Conservation (phyloP, 2,329 filamentous ascomycete species). For the Trichoderma asperellum region DNA sequence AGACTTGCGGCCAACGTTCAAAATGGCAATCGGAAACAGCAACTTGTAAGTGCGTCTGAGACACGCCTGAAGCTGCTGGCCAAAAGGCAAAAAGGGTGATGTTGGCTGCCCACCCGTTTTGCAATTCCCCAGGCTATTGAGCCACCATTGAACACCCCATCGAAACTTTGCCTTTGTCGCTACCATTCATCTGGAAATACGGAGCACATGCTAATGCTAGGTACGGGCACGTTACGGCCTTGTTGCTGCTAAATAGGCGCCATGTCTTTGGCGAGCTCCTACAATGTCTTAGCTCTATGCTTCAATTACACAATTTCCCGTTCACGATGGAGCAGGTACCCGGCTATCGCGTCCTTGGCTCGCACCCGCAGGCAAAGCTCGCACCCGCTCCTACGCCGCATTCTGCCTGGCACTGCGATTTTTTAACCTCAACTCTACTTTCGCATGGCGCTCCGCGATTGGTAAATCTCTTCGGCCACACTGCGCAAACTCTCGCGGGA, state of each 20-base stretch:
- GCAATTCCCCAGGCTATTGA: neutral
- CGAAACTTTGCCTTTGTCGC: neutral
- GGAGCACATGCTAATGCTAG: neutral
- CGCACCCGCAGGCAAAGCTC: neutral
- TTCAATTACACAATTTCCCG: neutral
- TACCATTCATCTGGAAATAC: conserved; percentile 19
- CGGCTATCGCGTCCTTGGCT: conserved; percentile 24
- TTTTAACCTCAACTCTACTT: neutral
- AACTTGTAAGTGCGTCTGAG: neutral
- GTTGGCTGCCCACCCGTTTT: conserved; percentile 1
- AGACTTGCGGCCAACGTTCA: neutral
- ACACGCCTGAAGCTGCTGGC: conserved; percentile 1
- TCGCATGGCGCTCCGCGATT: neutral
- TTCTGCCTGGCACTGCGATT: neutral
- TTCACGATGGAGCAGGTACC: conserved; percentile 16
- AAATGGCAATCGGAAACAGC: neutral
- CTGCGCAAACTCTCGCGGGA: neutral
- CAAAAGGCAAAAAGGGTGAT: neutral
- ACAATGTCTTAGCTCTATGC: neutral
- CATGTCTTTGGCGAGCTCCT: neutral
- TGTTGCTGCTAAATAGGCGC: neutral
- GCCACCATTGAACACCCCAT: neutral
- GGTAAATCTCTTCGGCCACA: neutral
- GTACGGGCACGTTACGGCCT: neutral
- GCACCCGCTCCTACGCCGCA: neutral